phyloP scores from a whole-genome alignment of 805 yeast species.

The Millerozyma acaciae region DNA sequence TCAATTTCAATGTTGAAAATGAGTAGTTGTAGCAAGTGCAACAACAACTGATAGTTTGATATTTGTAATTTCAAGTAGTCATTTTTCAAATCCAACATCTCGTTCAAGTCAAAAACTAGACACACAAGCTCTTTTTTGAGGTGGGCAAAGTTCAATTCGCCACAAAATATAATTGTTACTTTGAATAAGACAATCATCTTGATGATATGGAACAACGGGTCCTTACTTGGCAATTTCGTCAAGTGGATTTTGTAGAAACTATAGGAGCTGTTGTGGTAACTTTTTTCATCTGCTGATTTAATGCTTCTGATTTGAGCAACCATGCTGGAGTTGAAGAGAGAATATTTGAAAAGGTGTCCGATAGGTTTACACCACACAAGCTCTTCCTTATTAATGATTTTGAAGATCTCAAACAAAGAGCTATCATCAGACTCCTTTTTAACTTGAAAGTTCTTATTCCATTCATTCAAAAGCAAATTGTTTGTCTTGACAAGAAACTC shows the following conservation, averaged over 20 bases:
- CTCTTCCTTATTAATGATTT: constrained; percentile 10
- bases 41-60: constrained; percentile 29
- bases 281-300: neutral
- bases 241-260: neutral
- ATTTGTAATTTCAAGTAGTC: constrained; percentile 18
- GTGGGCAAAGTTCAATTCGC: constrained; percentile 12
- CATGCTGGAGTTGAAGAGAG: constrained; percentile 1
- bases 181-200: constrained; percentile 18
- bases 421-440: constrained; percentile 9
- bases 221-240: constrained; percentile 4
- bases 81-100: constrained; percentile 6
- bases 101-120: constrained; percentile 14
- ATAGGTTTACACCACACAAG: constrained; percentile 9
- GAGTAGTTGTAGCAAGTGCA: constrained; percentile 28
- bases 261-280: constrained; percentile 1
- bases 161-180: constrained; percentile 17
- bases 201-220: constrained; percentile 5
- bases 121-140: constrained; percentile 16
- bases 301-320: neutral
- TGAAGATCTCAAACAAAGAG: constrained; percentile 9
- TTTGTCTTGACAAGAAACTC: constrained; percentile 14
- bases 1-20: constrained; percentile 24
- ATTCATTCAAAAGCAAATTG: constrained; percentile 13
- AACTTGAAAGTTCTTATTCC: constrained; percentile 13
- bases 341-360: constrained; percentile 3